Base-by-base conservation (phyloP, 1,284 basidiomycete species). In the Tilletia caries region DNA sequence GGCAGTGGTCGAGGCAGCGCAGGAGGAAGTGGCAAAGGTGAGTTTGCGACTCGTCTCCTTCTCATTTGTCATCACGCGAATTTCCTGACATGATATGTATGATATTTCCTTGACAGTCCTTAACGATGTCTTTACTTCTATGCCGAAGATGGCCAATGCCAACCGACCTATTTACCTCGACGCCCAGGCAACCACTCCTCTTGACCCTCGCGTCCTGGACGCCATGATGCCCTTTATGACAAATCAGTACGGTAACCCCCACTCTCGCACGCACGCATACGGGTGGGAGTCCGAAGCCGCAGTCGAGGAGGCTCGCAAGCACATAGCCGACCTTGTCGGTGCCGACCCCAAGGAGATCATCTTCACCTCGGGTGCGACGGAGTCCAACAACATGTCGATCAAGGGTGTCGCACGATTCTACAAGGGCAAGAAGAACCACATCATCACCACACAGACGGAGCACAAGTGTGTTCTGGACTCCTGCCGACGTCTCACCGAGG, bases 401-500 rank as follows among this genome's bases (percentile, higher is more conserved):
- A 98, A 98, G 85, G 96, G 96, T 67, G 91, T 97, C 66, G 96
- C 95, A 41, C 91, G 91, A 41, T 99, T 98, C 84, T 81, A 71
- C 74, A 73, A 76, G 68, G 66, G 72, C 65, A 82, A 81, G 70
- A 83, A 83, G 75, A 82, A 81, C 68, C 81, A 83, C 79, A 95
- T 94, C 71, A 85, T 86, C 73, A 86, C 85, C 23, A 84, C 85
- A 1, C 85, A 85, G 75, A 85, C 85, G 1, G 96, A 99, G 85
- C 96, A 99, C 86, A 98, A 98, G 87, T 98, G 96, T 83, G 96
- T 99, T 0, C 88, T 98, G 64, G 96, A 99, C 85, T 98, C 95
- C 15, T 98, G 95, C 86, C 89, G 96, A 80, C 92, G 92, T 83
- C 88, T 98, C 8, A 89, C 92, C 64, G 94, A 97, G 83, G 94